These are phyloP conservation scores for Flaveria trinervia DNA, from an alignment of 129 eudicot genomes.

Conservation along the genomic window DNA sequence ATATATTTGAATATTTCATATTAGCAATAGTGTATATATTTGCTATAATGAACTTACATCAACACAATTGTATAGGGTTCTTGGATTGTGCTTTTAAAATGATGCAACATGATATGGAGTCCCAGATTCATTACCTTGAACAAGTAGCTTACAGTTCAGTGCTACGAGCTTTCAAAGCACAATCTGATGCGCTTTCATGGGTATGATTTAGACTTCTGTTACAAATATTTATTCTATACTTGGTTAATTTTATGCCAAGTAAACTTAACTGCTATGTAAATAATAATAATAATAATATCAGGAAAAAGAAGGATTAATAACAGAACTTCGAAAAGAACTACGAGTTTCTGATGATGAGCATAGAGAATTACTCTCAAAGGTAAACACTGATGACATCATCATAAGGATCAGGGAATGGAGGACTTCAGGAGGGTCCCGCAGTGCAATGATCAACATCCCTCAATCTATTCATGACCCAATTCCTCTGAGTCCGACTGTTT, in stretches of 20 bases:
- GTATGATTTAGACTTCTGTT: slow-evolving; percentile 39
- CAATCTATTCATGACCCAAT: slow-evolving; percentile 62
- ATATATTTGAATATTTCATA: not conserved
- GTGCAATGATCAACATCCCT: slow-evolving; percentile 48
- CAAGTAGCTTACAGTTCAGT: slow-evolving; percentile 90
- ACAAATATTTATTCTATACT: slow-evolving; percentile 8
- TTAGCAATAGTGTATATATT: slow-evolving; percentile 29
- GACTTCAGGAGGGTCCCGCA: slow-evolving; percentile 65
- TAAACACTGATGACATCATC: slow-evolving; percentile 81
- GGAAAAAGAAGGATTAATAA: slow-evolving; percentile 97
- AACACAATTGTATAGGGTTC: slow-evolving; percentile 40
- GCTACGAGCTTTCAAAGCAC: slow-evolving; percentile 94
- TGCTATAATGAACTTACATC: slow-evolving; percentile 42
- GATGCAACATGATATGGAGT: slow-evolving; percentile 84
- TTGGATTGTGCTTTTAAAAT: slow-evolving; percentile 40
- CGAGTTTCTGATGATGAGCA: slow-evolving; percentile 99
- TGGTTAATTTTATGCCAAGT: slow-evolving; percentile 4
- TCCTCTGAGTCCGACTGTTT: slow-evolving; percentile 68
- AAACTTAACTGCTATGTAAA: slow-evolving; percentile 22
- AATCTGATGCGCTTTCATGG: slow-evolving; percentile 97
- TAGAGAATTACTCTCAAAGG: slow-evolving; percentile 84
- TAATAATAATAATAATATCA: slow-evolving; percentile 30
- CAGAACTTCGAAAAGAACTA: slow-evolving; percentile 95
- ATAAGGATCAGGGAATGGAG: slow-evolving; percentile 96
- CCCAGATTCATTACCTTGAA: slow-evolving; percentile 86